These are phyloP conservation scores for Phaffomyces thermotolerans DNA, from an alignment of 805 yeast species.

Conservation along the genomic window DNA sequence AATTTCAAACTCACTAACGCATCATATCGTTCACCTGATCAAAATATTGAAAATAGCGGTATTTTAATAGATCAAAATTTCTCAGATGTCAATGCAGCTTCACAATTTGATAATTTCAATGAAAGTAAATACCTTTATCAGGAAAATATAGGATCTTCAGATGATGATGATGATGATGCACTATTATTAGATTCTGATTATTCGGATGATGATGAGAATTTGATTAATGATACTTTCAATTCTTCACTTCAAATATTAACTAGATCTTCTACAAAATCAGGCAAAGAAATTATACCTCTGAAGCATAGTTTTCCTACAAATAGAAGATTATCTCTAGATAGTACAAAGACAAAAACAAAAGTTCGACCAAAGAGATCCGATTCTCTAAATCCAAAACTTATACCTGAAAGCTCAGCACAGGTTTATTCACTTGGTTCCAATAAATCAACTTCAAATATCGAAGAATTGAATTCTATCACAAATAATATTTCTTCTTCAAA, in stretches of 20 bases:
- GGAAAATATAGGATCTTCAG: conserved; percentile 22
- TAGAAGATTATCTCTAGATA: conserved; percentile 19
- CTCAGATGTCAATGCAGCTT: conserved; percentile 18
- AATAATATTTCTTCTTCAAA: background rate
- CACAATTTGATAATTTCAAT: conserved; percentile 11
- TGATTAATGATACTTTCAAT: conserved; percentile 34
- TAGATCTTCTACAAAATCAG: conserved; percentile 8
- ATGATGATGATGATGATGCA: conserved; percentile 20
- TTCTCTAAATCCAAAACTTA: conserved; percentile 7
- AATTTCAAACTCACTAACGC: background rate
- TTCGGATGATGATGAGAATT: conserved; percentile 33
- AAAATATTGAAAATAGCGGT: conserved; percentile 11
- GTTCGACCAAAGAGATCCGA: conserved; percentile 12
- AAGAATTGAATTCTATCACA: background rate
- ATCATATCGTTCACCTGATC: background rate
- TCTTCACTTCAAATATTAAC: conserved; percentile 23
- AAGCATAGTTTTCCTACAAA: conserved; percentile 1
- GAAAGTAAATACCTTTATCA: conserved; percentile 12
- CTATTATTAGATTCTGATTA: conserved; percentile 26
- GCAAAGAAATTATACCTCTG: conserved; percentile 2
- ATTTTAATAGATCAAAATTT: conserved; percentile 19
- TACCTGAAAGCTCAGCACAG: background rate
- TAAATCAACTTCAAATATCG: background rate
- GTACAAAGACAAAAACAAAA: conserved; percentile 6
- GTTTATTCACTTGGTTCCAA: background rate